Percentiles rank a stretch among this genome's conserved stretches.
Conservation (phyloP, 192 early-diverging fungal genomes). For the Gorgonomyces haynaldii region DNA sequence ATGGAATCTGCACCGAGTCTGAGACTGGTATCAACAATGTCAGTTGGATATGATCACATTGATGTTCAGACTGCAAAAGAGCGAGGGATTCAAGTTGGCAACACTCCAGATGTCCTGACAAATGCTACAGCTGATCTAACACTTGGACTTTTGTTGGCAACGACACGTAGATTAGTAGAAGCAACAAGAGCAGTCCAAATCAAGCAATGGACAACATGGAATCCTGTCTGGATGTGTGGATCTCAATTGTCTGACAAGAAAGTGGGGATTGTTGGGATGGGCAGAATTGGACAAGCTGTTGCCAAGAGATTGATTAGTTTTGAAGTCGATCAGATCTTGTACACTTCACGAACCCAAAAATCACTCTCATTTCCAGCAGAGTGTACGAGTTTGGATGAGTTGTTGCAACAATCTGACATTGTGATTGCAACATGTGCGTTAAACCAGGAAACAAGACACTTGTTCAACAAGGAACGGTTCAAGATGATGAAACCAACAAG, state of each 20-base stretch:
- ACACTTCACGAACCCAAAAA: constrained; percentile 44
- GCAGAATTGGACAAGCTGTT: constrained; percentile 69
- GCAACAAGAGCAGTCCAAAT: constrained; percentile 29
- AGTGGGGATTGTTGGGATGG: constrained; percentile 65
- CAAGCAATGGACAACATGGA: constrained; percentile 52
- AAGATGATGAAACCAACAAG: constrained; percentile 52
- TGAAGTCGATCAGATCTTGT: constrained; percentile 52
- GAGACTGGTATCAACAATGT: constrained; percentile 64
- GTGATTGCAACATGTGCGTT: constrained; percentile 66
- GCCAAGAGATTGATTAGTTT: constrained; percentile 61
- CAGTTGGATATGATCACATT: constrained; percentile 78
- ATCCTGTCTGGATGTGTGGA: constrained; percentile 55
- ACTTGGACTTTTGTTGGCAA: constrained; percentile 61
- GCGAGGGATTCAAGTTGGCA: constrained; percentile 51
- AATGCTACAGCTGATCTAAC: constrained; percentile 79
- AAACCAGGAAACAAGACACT: constrained; percentile 51
- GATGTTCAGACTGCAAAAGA: constrained; percentile 38
- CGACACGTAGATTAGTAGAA: constrained; percentile 54
- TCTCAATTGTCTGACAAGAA: constrained; percentile 64
- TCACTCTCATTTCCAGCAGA: constrained; percentile 28
- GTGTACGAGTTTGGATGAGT: constrained; percentile 37
- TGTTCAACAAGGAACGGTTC: constrained; percentile 60
- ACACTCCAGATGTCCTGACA: constrained; percentile 80
- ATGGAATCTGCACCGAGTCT: constrained; percentile 46
- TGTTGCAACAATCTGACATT: constrained; percentile 57